Evolutionary conservation across 2,329 filamentous ascomycete genomes (phyloP).

Genomic region (Pseudogymnoascus verrucosus): DNA sequence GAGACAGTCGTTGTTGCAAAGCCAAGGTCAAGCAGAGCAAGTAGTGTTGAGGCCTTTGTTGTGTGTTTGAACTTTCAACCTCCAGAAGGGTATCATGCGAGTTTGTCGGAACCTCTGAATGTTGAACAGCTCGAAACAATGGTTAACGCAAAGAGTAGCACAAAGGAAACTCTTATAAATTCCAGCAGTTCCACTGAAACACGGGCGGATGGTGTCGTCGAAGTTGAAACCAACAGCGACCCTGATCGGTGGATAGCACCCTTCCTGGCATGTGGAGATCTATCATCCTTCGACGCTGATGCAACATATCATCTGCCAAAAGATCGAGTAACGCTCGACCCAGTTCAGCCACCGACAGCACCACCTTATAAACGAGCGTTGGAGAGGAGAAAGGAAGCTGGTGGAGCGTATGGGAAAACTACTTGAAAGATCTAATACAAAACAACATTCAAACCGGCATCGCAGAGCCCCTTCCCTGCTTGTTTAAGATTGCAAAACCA

Average conservation of each 20-base stretch:
- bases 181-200: background rate
- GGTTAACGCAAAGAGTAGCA: slow-evolving; percentile 36
- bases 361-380: slow-evolving; percentile 90
- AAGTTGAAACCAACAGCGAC: slow-evolving; percentile 30
- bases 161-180: slow-evolving; percentile 34
- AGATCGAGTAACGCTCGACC: slow-evolving; percentile 78
- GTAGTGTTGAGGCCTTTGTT: slow-evolving; percentile 93
- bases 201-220: slow-evolving; percentile 20
- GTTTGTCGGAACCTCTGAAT: slow-evolving; percentile 66
- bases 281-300: slow-evolving; percentile 92
- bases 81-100: slow-evolving; percentile 66
- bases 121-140: slow-evolving; percentile 47
- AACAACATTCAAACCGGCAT: slow-evolving; percentile 2
- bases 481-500: slow-evolving; percentile 12
- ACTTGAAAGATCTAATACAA: slow-evolving; percentile 5
- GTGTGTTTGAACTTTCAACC: slow-evolving; percentile 87
- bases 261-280: slow-evolving; percentile 93
- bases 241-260: slow-evolving; percentile 78
- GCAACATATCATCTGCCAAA: slow-evolving; percentile 86
- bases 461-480: slow-evolving; percentile 1
- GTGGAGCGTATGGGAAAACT: slow-evolving; percentile 48
- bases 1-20: slow-evolving; percentile 83
- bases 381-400: slow-evolving; percentile 69
- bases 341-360: slow-evolving; percentile 89
- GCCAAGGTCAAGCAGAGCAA: slow-evolving; percentile 87